Base-by-base conservation (phyloP, 441 rosid species). In the Adansonia gregorii region DNA sequence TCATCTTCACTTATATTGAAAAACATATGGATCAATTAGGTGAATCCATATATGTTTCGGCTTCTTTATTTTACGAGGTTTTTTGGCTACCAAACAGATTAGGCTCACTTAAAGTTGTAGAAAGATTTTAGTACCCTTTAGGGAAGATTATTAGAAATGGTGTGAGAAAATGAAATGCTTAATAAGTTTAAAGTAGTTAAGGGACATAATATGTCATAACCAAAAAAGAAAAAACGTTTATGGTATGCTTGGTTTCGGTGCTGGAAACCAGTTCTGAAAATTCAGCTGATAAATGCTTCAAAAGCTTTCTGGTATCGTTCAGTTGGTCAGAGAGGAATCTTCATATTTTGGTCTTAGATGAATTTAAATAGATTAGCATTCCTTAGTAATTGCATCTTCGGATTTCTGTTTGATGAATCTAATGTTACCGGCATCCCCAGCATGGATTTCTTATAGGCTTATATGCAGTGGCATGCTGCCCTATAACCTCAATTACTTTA, bases 391-490 rank as follows among this genome's bases (percentile, higher is more conserved):
- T 54, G 56, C 24, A 72, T 35, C 51, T 39, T 1, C 67, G 19
- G 67, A 46, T 60, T 71, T 65, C 43, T 79, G 52, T 54, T 80
- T 31, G 4, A 31, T 31, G 39, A 31, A 31, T 31, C 39, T 31
- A 31, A 31, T 60, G 17, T 73, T 78, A 61, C 72, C 46, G 3
- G 77, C 79, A 20, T 74, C 75, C 64, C 73, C 20, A 4, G 65
- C 76, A 67, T 78, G 78, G 67, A 78, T 41, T 63, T 85, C 76
- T 74, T 59, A 6, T 79, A 82, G 85, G 78, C 75, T 76, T 31
- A 31, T 61, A 74, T 80, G 84, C 85, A 67, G 86, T 79, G 31
- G 82, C 75, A 72, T 68, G 55, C 61, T 81, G 72, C 65, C 54
- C 65, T 77, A 56, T 73, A 76, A 65, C 83, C 71, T 51, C 76